Conservation (phyloP, 345 rosid genomes). For the Hypericum androsaemum region DNA sequence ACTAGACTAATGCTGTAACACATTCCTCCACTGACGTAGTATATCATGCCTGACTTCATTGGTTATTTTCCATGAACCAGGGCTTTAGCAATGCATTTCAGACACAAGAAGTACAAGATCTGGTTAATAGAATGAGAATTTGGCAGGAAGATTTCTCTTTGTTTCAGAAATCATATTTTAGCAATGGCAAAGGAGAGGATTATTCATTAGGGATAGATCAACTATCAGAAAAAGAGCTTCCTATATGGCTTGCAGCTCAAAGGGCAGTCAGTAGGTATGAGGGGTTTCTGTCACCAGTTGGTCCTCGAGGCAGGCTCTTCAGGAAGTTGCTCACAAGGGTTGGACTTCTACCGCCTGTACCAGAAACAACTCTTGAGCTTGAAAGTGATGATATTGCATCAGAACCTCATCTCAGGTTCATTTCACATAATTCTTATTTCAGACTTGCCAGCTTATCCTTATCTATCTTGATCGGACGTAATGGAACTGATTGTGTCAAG, state of each 20-base stretch:
- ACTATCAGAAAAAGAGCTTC: conserved; percentile 55
- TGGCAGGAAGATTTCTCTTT: conserved; percentile 58
- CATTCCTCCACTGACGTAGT: not conserved
- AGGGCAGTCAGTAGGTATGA: conserved; percentile 83
- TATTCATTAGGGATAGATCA: conserved; percentile 30
- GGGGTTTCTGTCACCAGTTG: conserved; percentile 70
- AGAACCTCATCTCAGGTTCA: conserved; percentile 73
- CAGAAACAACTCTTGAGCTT: conserved; percentile 46
- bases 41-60: conserved; percentile 5
- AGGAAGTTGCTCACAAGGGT: conserved; percentile 61
- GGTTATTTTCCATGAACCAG: conserved; percentile 30
- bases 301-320: conserved; percentile 83
- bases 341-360: conserved; percentile 57
- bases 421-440: conserved; percentile 13
- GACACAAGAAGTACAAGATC: conserved; percentile 39
- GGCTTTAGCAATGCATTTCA: conserved; percentile 38
- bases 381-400: conserved; percentile 39
- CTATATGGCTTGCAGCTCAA: conserved; percentile 85
- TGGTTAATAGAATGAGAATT: conserved; percentile 39
- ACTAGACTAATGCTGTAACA: too few species aligned
- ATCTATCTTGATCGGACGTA: not conserved
- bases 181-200: conserved; percentile 31
- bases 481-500: not conserved
- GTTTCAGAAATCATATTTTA: conserved; percentile 43
- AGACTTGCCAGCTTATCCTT: not conserved